Evolutionary conservation across 257 asterid genomes (phyloP), one percentile per base, ranked within the genome.

Genomic region (Przewalskia tangutica): DNA sequence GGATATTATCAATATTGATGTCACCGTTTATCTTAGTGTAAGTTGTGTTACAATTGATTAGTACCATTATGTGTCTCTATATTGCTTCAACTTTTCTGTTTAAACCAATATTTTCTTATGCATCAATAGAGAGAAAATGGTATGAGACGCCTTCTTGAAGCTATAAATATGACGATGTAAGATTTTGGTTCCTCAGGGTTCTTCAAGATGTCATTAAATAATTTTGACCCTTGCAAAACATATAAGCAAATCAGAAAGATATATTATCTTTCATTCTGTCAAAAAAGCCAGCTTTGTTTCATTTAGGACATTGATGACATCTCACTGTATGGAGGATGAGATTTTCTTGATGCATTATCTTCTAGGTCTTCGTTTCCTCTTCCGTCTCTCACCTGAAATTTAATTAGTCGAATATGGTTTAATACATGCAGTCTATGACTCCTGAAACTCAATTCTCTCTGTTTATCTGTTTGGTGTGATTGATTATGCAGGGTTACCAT

Each of bases 1-100:
- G 82, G 98, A 96, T 86, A 96, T 96, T 83, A 75, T 96, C 93
- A 96, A 96, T 83, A 91, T 96, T 84, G 99, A 96, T 46, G 99
- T 96, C 83, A 96, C 99, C 34, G 97, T 94, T 87, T 96, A 93
- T 90, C 98, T 96, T 55, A 91, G 93, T 84, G 99, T 96, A 91
- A 91, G 99, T 85, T 20, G 59, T 23, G 16, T 50, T 50, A 44
- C 5, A 10, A 50, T 75, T 71, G 7, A 46, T 46, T 75, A 23
- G 79, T 75, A 51, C 42, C 46, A 14, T 50, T 50, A 48, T 13
- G 18, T 73, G 79, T 50, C 8, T 48, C 44, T 73, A 48, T 42
- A 75, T 50, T 75, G 79, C 16, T 75, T 50, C 79, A 23, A 50
- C 42, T 73, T 46, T 73, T 73, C 59, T 48, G 60, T 23, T 42